These are phyloP conservation scores for Coelastrella sp. DNA, from an alignment of 139 green algal genomes.

Conservation along the genomic window DNA sequence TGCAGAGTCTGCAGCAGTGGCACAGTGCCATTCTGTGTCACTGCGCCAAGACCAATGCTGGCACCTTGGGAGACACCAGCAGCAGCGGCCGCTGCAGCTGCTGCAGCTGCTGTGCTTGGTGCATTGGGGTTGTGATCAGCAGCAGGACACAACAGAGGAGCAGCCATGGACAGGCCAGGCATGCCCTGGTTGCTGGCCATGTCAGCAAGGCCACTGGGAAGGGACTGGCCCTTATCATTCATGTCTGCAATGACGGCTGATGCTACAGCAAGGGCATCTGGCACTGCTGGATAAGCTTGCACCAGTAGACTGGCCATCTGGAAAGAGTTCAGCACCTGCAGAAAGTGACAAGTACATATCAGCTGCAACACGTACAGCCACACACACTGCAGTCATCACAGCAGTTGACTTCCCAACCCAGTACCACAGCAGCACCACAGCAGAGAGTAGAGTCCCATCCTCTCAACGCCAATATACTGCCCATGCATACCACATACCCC, in stretches of 20 bases:
- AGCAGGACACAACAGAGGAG: slow-evolving; percentile 45
- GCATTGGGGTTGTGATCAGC: slow-evolving; percentile 43
- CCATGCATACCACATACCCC: not conserved
- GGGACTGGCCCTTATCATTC: slow-evolving; percentile 40
- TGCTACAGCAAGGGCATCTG: slow-evolving; percentile 70
- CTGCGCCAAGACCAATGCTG: slow-evolving; percentile 37
- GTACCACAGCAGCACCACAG: not conserved
- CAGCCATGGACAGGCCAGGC: slow-evolving; percentile 40
- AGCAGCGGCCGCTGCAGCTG: slow-evolving; percentile 32
- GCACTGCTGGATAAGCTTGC: slow-evolving; percentile 68
- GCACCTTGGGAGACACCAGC: slow-evolving; percentile 48
- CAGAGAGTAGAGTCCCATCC: not conserved
- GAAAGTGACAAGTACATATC: not conserved
- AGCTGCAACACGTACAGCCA: not conserved
- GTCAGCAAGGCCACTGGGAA: slow-evolving; percentile 14
- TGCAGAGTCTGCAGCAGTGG: slow-evolving; percentile 50
- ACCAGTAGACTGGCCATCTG: slow-evolving; percentile 70
- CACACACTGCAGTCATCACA: too few relatives aligned
- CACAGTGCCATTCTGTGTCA: not conserved
- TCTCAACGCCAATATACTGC: not conserved
- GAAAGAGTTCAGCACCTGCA: slow-evolving; percentile 48
- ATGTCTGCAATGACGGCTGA: slow-evolving; percentile 64
- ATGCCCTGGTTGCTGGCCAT: slow-evolving; percentile 39
- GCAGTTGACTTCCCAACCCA: not conserved
- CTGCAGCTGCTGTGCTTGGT: slow-evolving; percentile 40